These are phyloP conservation scores for Zalerion maritima DNA, from an alignment of 495 filamentous ascomycete genomes.

Conservation along the genomic window DNA sequence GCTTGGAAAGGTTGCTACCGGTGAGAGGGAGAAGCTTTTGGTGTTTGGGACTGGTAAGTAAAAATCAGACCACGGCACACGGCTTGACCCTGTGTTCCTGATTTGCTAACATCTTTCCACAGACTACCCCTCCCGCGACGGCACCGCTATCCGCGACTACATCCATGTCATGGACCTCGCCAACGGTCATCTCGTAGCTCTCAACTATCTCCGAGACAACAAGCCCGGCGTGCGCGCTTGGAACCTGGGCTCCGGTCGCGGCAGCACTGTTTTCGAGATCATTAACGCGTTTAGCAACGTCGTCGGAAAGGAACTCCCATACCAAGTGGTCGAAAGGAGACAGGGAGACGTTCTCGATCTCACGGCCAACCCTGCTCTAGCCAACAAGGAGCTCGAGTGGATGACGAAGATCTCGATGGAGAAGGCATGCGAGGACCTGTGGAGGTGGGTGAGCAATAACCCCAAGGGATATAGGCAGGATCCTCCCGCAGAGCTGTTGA, in stretches of 20 bases:
- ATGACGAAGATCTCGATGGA: constrained; percentile 83
- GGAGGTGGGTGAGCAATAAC: constrained; percentile 92
- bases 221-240: constrained; percentile 89
- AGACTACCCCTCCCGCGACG: constrained; percentile 86
- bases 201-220: constrained; percentile 79
- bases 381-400: constrained; percentile 82
- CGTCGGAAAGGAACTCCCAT: constrained; percentile 72
- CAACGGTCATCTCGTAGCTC: constrained; percentile 74
- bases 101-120: constrained; percentile 3
- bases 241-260: constrained; percentile 94
- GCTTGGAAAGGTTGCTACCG: constrained; percentile 88
- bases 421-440: constrained; percentile 84
- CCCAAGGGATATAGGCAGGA: constrained; percentile 85
- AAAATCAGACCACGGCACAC: neutral
- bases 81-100: too few species aligned
- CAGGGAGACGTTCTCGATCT: constrained; percentile 87
- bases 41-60: constrained; percentile 84
- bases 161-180: constrained; percentile 85
- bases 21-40: constrained; percentile 83
- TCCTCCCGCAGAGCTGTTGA: constrained; percentile 70
- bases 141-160: constrained; percentile 58
- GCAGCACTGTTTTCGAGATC: constrained; percentile 94
- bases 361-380: constrained; percentile 77
- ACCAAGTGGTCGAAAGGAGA: constrained; percentile 71
- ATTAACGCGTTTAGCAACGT: constrained; percentile 83